These are phyloP conservation scores for Candida ficus DNA, from an alignment of 805 yeast genomes.

Conservation along the genomic window DNA sequence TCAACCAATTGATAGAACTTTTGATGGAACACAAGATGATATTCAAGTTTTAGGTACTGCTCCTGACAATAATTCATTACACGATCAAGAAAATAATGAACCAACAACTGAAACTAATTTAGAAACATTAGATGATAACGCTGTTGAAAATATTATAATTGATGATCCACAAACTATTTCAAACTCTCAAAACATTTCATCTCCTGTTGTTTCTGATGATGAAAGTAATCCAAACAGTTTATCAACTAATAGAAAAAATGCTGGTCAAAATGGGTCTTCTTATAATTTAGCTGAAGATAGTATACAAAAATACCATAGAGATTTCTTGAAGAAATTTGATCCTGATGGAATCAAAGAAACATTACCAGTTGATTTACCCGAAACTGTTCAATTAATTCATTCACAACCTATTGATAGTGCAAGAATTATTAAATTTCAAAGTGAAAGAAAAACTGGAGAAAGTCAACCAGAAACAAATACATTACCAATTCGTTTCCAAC, in stretches of 20 bases:
- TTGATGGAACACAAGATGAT: conserved; percentile 11
- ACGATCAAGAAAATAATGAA: neutral
- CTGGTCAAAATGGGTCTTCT: neutral
- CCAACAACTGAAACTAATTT: neutral
- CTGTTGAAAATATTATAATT: neutral
- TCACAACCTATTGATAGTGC: conserved; percentile 1
- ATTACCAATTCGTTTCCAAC: neutral
- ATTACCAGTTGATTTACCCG: no score
- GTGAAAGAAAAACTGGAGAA: neutral
- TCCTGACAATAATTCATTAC: conserved; percentile 12
- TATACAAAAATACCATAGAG: conserved; percentile 9
- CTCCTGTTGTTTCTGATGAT: conserved; percentile 23
- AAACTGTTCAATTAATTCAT: neutral
- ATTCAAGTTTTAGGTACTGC: conserved; percentile 23
- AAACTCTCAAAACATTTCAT: conserved; percentile 5
- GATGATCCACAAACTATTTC: neutral
- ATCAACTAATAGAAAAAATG: conserved; percentile 1
- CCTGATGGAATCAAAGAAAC: no score
- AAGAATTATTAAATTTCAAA: neutral
- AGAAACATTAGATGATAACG: neutral
- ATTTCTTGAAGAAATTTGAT: neutral
- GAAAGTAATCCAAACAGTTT: conserved; percentile 8
- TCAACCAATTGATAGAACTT: neutral
- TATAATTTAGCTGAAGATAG: conserved; percentile 20
- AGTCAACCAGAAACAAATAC: neutral